Conservation (phyloP, 495 filamentous ascomycete species). For the Xeromyces bisporus region DNA sequence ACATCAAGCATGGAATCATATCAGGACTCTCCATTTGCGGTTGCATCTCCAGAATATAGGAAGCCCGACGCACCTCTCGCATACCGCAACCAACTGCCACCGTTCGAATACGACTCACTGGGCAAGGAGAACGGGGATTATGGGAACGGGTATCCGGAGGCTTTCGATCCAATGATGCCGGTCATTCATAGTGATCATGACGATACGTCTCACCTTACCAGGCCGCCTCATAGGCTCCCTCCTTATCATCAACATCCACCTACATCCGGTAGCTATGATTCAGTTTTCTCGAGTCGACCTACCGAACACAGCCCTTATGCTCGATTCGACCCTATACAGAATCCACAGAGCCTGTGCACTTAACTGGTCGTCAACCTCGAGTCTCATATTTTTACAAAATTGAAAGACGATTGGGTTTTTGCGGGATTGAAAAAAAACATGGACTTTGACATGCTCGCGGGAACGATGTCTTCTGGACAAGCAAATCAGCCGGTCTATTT, state of each 20-base stretch:
- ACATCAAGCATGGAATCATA: constrained; percentile 19
- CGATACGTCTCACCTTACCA: constrained; percentile 10
- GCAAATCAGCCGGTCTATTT: background rate
- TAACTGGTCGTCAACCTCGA: too few species aligned
- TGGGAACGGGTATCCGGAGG: constrained; percentile 7
- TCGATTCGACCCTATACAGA: constrained; percentile 18
- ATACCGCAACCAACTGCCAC: constrained; percentile 8
- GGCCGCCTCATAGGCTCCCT: constrained; percentile 7
- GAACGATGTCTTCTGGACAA: background rate
- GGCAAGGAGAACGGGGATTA: constrained; percentile 9
- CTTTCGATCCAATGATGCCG: constrained; percentile 13
- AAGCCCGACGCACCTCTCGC: constrained; percentile 6
- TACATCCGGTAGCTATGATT: constrained; percentile 17
- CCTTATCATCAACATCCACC: constrained; percentile 8
- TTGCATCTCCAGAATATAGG: constrained; percentile 8
- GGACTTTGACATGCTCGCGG: too few species aligned
- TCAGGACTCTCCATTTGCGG: constrained; percentile 15
- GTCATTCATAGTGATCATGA: constrained; percentile 11
- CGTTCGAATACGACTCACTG: constrained; percentile 11
- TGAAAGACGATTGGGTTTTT: background rate
- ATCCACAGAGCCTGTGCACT: constrained; percentile 21
- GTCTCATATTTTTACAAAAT: background rate
- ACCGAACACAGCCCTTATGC: constrained; percentile 8
- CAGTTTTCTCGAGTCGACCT: constrained; percentile 15
- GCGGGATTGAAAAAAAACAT: background rate